Evolutionary conservation across 768 basidiomycete species (phyloP), one percentile per base, ranked within the genome.

Genomic region (Baorangia bicolor): DNA sequence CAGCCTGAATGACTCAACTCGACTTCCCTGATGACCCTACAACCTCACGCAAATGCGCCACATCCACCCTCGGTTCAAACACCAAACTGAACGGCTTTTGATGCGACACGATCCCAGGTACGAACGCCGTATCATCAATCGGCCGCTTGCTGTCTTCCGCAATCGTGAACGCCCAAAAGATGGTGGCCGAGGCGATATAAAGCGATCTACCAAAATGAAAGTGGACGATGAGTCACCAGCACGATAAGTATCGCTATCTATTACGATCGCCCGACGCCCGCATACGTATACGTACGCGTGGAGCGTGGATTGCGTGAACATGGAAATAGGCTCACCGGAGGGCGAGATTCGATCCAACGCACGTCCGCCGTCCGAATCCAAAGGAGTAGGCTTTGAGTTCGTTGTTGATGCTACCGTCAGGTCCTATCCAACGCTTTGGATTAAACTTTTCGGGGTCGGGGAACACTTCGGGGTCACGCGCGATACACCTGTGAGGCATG

Each of bases 91-190:
- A 90, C 5, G 84, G 84, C 48, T 78, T 63, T 2, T 87, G 86
- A 51, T 86, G 86, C 0, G 79, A 76, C 62, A 87, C 86, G 12
- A 84, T 81, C 4, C 80, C 81, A 58, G 85, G 81, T 1, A 81
- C 83, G 60, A 88, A 87, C 0, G 78, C 84, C 39, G 79, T 72
- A 7, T 79, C 77, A 65, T 90, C 83, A 39, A 89, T 86, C 0
- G 84, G 83, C 6, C 73, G 66, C 11, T 68, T 57, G 0, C 78
- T 74, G 57, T 86, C 82, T 27, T 78, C 64, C 1, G 65, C 66
- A 28, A 89, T 72, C 0, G 59, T 74, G 71, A 88, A 88, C 0
- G 85, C 78, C 84, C 85, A 88, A n/a, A 85, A 75, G 7, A 83
- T 62, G 16, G 86, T 73, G 0, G 85, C 84, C 0, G 83, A 77